Evolutionary conservation across 805 yeast species (phyloP).

Genomic region (Sungouiella blattae): DNA sequence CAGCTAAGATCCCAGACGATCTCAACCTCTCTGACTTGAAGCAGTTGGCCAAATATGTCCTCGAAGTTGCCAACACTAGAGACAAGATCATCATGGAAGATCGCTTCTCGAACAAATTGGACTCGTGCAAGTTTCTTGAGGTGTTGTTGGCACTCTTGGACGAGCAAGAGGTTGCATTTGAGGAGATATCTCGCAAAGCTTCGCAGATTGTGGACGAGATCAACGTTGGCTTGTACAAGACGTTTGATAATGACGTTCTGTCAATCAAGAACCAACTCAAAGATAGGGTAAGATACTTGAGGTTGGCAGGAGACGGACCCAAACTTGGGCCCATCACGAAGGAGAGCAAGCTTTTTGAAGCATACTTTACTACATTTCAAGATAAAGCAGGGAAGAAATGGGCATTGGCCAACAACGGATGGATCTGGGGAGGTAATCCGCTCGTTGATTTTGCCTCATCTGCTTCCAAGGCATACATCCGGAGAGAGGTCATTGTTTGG

Average conservation of each 20-base stretch:
- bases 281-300: conserved; percentile 71
- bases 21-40: conserved; percentile 36
- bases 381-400: conserved; percentile 53
- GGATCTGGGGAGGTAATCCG: conserved; percentile 98
- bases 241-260: conserved; percentile 69
- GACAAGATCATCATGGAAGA: conserved; percentile 44
- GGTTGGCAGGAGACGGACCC: conserved; percentile 83
- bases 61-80: conserved; percentile 36
- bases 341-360: conserved; percentile 66
- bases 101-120: conserved; percentile 55
- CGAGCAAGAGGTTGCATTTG: conserved; percentile 18
- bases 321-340: conserved; percentile 59
- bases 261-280: conserved; percentile 65
- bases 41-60: conserved; percentile 48
- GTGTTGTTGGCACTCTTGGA: conserved; percentile 37
- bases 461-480: conserved; percentile 72
- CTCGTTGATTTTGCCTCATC: conserved; percentile 87
- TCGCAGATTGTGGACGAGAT: conserved; percentile 66
- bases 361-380: conserved; percentile 77
- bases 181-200: conserved; percentile 34
- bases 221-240: conserved; percentile 66
- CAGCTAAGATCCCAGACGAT: conserved; percentile 42
- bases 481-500: conserved; percentile 96
- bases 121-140: conserved; percentile 48
- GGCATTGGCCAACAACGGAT: conserved; percentile 91